A percentile compares a stretch with the other conserved stretches of the same genome.
These are phyloP conservation scores for Nothopassalora personata DNA, from an alignment of 2,329 filamentous ascomycete species.

Conservation along the genomic window DNA sequence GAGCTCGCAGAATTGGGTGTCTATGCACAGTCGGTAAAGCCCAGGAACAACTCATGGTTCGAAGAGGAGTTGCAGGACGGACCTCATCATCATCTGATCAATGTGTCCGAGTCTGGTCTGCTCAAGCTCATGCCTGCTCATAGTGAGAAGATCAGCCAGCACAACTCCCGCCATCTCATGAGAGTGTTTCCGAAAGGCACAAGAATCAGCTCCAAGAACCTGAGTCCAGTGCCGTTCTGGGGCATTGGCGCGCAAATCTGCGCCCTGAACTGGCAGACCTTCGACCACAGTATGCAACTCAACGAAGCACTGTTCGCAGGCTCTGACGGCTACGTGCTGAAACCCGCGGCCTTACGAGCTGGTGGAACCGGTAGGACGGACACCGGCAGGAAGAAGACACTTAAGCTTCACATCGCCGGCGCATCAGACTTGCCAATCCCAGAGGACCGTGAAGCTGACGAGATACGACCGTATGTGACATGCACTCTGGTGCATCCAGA, in stretches of 20 bases:
- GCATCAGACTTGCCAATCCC: slow-evolving; percentile 58
- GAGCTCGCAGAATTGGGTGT: slow-evolving; percentile 62
- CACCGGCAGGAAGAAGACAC: slow-evolving; percentile 45
- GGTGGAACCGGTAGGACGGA: slow-evolving; percentile 50
- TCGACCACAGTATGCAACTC: slow-evolving; percentile 60
- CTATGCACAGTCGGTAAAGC: slow-evolving; percentile 66
- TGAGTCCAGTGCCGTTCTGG: slow-evolving; percentile 61
- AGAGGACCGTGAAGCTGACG: slow-evolving; percentile 45
- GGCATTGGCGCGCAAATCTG: slow-evolving; percentile 63
- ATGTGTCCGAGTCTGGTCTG: slow-evolving; percentile 61
- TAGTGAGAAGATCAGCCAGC: slow-evolving; percentile 48
- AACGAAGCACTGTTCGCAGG: slow-evolving; percentile 64
- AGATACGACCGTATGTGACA: slow-evolving; percentile 60
- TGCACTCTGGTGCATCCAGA: slow-evolving; percentile 59
- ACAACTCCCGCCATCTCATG: slow-evolving; percentile 65
- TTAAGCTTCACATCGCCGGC: slow-evolving; percentile 57
- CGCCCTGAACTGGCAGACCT: slow-evolving; percentile 66
- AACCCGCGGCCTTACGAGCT: slow-evolving; percentile 54
- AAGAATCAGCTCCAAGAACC: slow-evolving; percentile 61
- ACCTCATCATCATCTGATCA: slow-evolving; percentile 62
- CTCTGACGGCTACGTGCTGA: slow-evolving; percentile 61
- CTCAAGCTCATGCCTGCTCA: slow-evolving; percentile 46
- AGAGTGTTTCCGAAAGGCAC: slow-evolving; percentile 65
- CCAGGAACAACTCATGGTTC: slow-evolving; percentile 61
- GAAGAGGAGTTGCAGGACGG: slow-evolving; percentile 44